A percentile compares a stretch with the other conserved stretches of the same genome.
Conservation (phyloP, 2,329 filamentous ascomycete genomes). For the Paraphoma sp. region DNA sequence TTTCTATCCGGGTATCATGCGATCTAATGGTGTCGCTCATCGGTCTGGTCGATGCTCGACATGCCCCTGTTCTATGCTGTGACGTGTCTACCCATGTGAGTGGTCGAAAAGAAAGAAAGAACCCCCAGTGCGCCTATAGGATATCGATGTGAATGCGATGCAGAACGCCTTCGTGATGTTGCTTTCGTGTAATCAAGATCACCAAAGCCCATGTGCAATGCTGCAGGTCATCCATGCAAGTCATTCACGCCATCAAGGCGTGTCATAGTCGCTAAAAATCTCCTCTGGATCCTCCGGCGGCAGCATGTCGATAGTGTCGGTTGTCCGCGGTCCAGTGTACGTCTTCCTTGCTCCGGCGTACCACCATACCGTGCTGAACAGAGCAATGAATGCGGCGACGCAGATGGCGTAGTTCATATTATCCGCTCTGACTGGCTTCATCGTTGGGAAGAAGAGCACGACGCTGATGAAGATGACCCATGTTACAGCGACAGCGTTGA, state of each 20-base stretch:
- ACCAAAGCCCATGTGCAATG: not conserved
- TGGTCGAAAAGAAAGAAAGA: not conserved
- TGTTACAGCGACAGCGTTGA: conserved; percentile 63
- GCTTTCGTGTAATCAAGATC: not conserved
- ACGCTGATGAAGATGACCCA: conserved; percentile 70
- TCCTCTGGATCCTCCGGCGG: conserved; percentile 51
- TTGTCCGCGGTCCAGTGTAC: conserved; percentile 66
- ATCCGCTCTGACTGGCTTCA: conserved; percentile 50
- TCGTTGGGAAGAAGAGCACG: conserved; percentile 61
- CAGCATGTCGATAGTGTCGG: conserved; percentile 56
- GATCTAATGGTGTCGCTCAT: not conserved
- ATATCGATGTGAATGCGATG: not conserved
- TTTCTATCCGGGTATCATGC: not conserved
- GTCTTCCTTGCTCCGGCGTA: conserved; percentile 52
- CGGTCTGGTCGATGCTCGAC: not conserved
- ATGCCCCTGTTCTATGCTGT: too few species aligned
- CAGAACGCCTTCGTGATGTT: not conserved
- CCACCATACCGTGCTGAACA: conserved; percentile 55
- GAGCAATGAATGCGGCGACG: conserved; percentile 57
- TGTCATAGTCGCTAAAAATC: conserved; percentile 43
- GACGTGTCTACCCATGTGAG: not conserved
- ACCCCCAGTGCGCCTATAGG: not conserved
- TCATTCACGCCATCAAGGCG: conserved; percentile 20
- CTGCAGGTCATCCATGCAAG: not conserved
- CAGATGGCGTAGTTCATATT: conserved; percentile 60